Base-by-base conservation (phyloP, 306 rosid genomes). In the Ormosia emarginata region DNA sequence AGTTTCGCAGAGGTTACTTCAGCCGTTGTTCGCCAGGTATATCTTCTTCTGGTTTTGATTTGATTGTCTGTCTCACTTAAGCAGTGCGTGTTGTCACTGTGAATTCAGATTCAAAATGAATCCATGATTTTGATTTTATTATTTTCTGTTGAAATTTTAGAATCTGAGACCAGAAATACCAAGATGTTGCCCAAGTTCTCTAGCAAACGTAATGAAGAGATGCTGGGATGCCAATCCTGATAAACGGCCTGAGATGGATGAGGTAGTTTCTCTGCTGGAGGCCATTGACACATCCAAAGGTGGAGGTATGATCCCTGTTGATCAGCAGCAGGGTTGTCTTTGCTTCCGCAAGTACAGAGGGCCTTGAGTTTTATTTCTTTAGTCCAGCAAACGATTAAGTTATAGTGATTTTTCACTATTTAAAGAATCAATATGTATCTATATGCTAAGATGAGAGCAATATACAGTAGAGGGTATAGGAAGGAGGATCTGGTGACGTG, bases 181-280 rank as follows among this genome's bases (percentile, higher is more conserved):
- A 52, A 89, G 97, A 84, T 93, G 97, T 77, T 93, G 97, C 69
- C 97, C 97, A 15, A 87, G 94, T 79, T 85, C 95, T 40, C 77
- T 93, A 5, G 91, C 92, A 34, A 93, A 90, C 65, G 95, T 93
- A 49, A 93, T 93, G 97, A 91, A 90, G 88, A 81, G 89, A 49
- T 93, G 97, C 81, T 93, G 97, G 95, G 97, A 93, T 49, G 92
- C 94, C 12, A 90, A 83, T 84, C 95, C 92, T 0, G 97, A 93
- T 79, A 93, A 90, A 87, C 89, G 97, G 75, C 97, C 97, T 0
- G 97, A 91, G 87, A 93, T 93, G 97, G 97, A 93, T 8, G 97
- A 93, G 83, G 97, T 87, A 10, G 97, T 91, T 67, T 84, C 94
- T 29, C 80, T 93, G 92, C 13, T 93, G 32, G 97, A 93, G 84